phyloP scores from a whole-genome alignment of 2,329 filamentous ascomycete genomes.

The Diaporthe destruens region DNA sequence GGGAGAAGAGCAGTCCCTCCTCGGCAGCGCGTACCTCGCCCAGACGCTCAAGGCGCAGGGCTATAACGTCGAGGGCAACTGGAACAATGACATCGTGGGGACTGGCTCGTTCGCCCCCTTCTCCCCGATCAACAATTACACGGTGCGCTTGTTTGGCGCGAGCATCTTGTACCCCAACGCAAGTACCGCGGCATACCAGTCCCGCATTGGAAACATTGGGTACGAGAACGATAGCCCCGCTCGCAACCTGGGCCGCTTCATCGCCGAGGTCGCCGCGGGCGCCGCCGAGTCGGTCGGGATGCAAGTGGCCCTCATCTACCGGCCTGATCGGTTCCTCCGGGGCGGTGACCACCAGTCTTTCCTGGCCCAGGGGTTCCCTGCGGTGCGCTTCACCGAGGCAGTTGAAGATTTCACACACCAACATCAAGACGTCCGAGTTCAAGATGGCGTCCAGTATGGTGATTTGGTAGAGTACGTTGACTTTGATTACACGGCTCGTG shows the following conservation, averaged over 20 bases:
- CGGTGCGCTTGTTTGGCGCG: conserved; percentile 63
- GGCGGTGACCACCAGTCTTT: conserved; percentile 70
- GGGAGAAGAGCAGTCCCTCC: conserved; percentile 69
- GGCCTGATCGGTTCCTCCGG: conserved; percentile 67
- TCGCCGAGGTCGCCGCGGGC: conserved; percentile 62
- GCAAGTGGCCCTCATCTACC: conserved; percentile 68
- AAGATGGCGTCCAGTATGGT: conserved; percentile 65
- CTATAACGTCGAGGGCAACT: conserved; percentile 68
- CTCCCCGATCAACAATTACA: conserved; percentile 50
- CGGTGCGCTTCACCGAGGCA: conserved; percentile 69
- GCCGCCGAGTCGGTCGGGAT: conserved; percentile 64
- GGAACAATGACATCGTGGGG: conserved; percentile 70
- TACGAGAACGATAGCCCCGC: conserved; percentile 60
- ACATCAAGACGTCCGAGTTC: conserved; percentile 65
- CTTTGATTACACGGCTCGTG: conserved; percentile 65
- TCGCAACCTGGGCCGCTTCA: conserved; percentile 65
- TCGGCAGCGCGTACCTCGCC: conserved; percentile 64
- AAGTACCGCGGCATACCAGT: conserved; percentile 26
- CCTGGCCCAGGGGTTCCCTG: conserved; percentile 66
- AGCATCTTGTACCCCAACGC: conserved; percentile 40
- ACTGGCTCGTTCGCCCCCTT: conserved; percentile 59
- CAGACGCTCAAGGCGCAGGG: conserved; percentile 63
- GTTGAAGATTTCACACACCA: conserved; percentile 69
- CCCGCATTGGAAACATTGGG: conserved; percentile 54
- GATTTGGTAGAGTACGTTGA: conserved; percentile 70